phyloP scores from a whole-genome alignment of 257 asterid species.

The Ilex aquifolium region DNA sequence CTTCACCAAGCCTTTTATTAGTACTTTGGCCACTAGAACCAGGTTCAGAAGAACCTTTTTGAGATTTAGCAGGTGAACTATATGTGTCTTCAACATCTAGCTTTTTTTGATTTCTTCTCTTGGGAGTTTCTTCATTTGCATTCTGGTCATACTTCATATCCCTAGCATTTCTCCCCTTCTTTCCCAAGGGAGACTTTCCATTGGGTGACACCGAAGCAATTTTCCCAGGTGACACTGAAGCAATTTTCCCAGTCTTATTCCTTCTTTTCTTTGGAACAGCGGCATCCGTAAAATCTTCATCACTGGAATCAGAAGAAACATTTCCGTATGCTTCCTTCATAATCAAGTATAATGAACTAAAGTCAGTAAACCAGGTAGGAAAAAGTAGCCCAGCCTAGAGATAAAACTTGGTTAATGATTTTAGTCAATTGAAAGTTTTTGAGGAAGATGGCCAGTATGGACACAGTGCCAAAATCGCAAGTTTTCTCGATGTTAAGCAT shows the following conservation, averaged over 20 bases:
- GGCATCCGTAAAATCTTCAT: conserved; percentile 69
- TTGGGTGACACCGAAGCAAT: conserved; percentile 22
- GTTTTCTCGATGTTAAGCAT: too few species aligned
- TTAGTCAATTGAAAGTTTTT: too few species aligned
- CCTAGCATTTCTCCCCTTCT: conserved; percentile 13
- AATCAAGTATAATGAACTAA: conserved; percentile 6
- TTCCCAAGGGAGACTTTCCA: conserved; percentile 16
- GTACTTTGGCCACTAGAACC: conserved; percentile 39
- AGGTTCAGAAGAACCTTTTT: conserved; percentile 17
- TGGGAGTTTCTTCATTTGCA: conserved; percentile 19
- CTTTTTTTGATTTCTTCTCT: conserved; percentile 17
- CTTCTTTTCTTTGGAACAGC: conserved; percentile 42
- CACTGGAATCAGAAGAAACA: conserved; percentile 79
- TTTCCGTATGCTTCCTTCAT: conserved; percentile 77
- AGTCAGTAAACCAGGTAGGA: conserved; percentile 13
- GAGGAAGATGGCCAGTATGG: too few species aligned
- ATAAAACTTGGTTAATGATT: too few species aligned
- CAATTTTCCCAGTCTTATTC: conserved; percentile 21
- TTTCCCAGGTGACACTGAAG: conserved; percentile 15
- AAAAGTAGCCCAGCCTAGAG: not conserved
- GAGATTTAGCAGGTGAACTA: conserved; percentile 9
- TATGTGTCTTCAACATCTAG: conserved; percentile 14
- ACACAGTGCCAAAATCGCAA: too few species aligned
- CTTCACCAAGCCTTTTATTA: conserved; percentile 57
- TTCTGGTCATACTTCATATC: conserved; percentile 24